A percentile compares a stretch with the other conserved stretches of the same genome.
Evolutionary conservation across 1,139 yeast species (phyloP).

Genomic region (Yamadazyma buinensis): DNA sequence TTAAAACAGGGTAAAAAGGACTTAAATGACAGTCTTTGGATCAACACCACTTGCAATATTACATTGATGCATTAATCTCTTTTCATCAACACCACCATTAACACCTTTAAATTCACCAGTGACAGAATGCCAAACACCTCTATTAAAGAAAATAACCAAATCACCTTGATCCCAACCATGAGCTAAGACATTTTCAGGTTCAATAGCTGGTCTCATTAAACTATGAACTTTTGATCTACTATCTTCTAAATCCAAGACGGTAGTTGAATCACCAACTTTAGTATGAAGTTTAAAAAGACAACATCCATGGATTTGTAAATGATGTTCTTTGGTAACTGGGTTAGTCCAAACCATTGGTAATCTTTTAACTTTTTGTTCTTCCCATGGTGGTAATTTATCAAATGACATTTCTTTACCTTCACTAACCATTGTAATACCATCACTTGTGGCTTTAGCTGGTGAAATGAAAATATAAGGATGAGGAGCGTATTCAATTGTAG

Average conservation of each 20-base stretch:
- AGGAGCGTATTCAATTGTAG: constrained; percentile 84
- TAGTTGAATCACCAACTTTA: constrained; percentile 32
- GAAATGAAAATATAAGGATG: constrained; percentile 86
- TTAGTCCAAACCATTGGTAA: constrained; percentile 90
- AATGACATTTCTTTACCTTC: constrained; percentile 69
- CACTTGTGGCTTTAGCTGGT: constrained; percentile 75
- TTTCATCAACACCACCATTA: constrained; percentile 56
- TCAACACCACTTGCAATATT: constrained; percentile 80
- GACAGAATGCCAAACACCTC: constrained; percentile 88
- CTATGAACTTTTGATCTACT: constrained; percentile 68
- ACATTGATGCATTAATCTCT: constrained; percentile 88
- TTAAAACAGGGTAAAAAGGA: not conserved
- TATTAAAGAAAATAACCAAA: constrained; percentile 76
- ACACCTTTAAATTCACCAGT: constrained; percentile 74
- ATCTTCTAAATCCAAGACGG: constrained; percentile 51
- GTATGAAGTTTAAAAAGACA: constrained; percentile 69
- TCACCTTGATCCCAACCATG: constrained; percentile 84
- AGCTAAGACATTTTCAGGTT: constrained; percentile 69
- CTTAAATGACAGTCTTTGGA: constrained; percentile 34
- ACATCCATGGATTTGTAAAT: constrained; percentile 83
- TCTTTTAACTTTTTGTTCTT: constrained; percentile 64
- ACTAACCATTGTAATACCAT: constrained; percentile 80
- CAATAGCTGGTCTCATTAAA: constrained; percentile 81
- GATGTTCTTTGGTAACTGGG: constrained; percentile 80
- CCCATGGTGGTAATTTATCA: constrained; percentile 78